Evolutionary conservation across 305 asterid species (phyloP).

Genomic region (Galium porrigens): DNA sequence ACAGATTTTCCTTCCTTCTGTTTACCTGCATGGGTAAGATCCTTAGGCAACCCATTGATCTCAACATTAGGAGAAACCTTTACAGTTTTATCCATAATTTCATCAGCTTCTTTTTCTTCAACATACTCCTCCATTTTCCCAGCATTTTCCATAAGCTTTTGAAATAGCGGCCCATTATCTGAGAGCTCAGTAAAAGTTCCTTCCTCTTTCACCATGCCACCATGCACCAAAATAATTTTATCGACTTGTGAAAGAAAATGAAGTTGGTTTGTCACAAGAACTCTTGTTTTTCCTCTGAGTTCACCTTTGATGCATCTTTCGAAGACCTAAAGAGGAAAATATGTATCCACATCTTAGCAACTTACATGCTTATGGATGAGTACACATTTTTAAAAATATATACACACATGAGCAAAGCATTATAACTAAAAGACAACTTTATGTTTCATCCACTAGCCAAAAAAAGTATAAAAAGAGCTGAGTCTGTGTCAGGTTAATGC

Average conservation of each 20-base stretch:
- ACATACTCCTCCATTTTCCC: slow-evolving; percentile 89
- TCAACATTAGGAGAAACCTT: slow-evolving; percentile 36
- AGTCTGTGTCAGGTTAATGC: background rate
- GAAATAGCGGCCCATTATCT: slow-evolving; percentile 51
- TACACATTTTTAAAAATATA: background rate
- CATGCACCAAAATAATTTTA: slow-evolving; percentile 82
- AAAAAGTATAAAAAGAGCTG: background rate
- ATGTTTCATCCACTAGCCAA: background rate
- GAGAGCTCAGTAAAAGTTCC: slow-evolving; percentile 89
- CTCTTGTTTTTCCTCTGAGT: slow-evolving; percentile 80
- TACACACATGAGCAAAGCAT: background rate
- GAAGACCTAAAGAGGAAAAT: slow-evolving; percentile 41
- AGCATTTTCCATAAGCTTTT: slow-evolving; percentile 81
- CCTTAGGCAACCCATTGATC: slow-evolving; percentile 30
- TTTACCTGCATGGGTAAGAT: slow-evolving; percentile 26
- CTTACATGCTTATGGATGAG: background rate
- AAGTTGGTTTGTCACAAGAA: slow-evolving; percentile 86
- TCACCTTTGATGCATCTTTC: slow-evolving; percentile 85
- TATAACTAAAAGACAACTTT: background rate
- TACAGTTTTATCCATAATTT: slow-evolving; percentile 22
- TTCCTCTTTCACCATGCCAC: slow-evolving; percentile 86
- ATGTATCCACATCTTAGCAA: background rate
- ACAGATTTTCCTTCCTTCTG: slow-evolving; percentile 54
- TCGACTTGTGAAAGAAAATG: slow-evolving; percentile 94
- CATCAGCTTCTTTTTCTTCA: slow-evolving; percentile 48